Evolutionary conservation across 2,329 filamentous ascomycete genomes (phyloP), one percentile per base, ranked within the genome.

Genomic region (Arthrobotrys iridis): DNA sequence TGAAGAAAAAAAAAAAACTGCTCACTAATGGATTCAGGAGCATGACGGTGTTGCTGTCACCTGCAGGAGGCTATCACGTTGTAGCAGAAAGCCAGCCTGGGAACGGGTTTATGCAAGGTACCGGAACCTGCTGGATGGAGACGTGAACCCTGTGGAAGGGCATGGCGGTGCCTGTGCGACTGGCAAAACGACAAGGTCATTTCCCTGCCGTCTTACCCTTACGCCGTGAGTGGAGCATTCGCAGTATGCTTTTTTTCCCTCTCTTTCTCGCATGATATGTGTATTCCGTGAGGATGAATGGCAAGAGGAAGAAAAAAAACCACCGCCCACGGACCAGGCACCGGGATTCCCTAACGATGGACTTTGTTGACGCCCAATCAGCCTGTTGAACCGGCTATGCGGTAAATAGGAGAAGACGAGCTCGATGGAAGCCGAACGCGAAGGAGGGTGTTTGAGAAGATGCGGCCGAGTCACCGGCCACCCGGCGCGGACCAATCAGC

Each of bases 61-160:
- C 71, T 75, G 71, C 71, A 75, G 71, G 71, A 75, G 71, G 55
- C 65, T 71, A 64, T 71, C 66, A 75, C 50, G 63, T 40, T 24
- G 52, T 35, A 57, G 35, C 30, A 65, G 40, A 43, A 40, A 18
- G 24, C 46, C 40, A 60, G 58, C 63, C 57, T 57, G 57, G 55
- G 63, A 20, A 50, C 71, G 50, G 70, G 63, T 75, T 75, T 41
- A 75, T 75, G 71, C 71, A 75, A 74, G 71, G 71, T 75, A 68
- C 59, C 63, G 63, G 63, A 67, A 67, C 70, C 63, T 67, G 45
- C 52, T 64, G 37, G 20, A 71, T 70, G 48, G 66, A 60, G 66
- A 58, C 46, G 40, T 52, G 55, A 50, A 64, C 40, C 33, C 43
- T 50, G 33, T 58, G 70, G 30, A 57, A 24, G 28, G 57, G 46